phyloP scores from a whole-genome alignment of 331 rosid species.

The Prunus yedoensis region DNA sequence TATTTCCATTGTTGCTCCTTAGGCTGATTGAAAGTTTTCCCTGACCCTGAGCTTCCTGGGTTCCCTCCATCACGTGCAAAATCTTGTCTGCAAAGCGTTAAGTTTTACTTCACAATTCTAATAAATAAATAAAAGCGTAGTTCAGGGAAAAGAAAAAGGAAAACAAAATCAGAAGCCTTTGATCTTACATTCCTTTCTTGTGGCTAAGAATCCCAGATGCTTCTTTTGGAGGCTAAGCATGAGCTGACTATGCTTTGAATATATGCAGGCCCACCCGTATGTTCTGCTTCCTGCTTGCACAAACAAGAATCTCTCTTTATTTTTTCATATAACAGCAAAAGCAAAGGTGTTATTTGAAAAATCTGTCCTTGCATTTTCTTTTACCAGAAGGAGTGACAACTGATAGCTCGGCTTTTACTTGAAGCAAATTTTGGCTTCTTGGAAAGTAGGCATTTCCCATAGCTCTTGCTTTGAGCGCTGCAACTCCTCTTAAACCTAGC shows the following conservation, averaged over 20 bases:
- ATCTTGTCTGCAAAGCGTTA: constrained; percentile 20
- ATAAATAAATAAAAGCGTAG: not conserved
- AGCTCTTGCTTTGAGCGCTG: constrained; percentile 20
- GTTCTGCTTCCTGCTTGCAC: constrained; percentile 20
- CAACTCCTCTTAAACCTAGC: constrained; percentile 26
- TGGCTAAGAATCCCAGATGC: constrained; percentile 28
- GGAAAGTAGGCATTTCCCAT: not conserved
- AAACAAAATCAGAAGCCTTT: not conserved
- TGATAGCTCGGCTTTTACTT: constrained; percentile 17
- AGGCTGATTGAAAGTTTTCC: constrained; percentile 22
- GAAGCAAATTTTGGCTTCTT: constrained; percentile 3
- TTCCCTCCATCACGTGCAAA: constrained; percentile 21
- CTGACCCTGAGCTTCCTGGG: constrained; percentile 9
- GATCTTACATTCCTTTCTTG: constrained; percentile 24
- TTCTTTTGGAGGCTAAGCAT: constrained; percentile 18
- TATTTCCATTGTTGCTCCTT: constrained; percentile 18
- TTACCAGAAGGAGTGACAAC: constrained; percentile 30
- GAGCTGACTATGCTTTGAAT: constrained; percentile 28
- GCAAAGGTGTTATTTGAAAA: not conserved
- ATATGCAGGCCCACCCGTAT: constrained; percentile 17
- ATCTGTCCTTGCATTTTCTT: not conserved
- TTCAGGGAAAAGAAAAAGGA: not conserved
- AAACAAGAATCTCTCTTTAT: not conserved
- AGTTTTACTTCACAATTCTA: not conserved
- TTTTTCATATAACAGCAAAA: not conserved